These are phyloP conservation scores for Saccharomyces hybrid DNA, from an alignment of 1,139 yeast species.

Conservation along the genomic window DNA sequence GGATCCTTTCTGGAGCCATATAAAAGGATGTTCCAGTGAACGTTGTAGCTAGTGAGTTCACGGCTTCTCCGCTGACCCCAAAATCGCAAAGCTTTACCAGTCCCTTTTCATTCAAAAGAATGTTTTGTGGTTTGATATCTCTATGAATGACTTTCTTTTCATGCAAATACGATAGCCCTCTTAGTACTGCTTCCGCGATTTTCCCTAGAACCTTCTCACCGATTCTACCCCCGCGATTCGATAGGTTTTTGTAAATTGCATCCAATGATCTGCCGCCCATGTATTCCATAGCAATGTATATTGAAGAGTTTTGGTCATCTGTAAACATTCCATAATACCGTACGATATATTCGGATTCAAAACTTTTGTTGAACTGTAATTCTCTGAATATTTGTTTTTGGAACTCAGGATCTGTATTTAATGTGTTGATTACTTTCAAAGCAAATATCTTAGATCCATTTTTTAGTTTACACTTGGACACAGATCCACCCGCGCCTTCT, in stretches of 20 bases:
- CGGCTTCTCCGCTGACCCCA: conserved; percentile 98
- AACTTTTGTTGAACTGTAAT: conserved; percentile 74
- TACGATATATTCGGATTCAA: conserved; percentile 78
- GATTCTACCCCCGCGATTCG: conserved; percentile 66
- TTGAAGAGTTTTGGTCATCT: conserved; percentile 66
- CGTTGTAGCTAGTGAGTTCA: conserved; percentile 87
- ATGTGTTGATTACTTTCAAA: conserved; percentile 56
- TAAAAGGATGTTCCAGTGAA: conserved; percentile 95
- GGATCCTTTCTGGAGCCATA: conserved; percentile 97
- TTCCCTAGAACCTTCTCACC: conserved; percentile 90
- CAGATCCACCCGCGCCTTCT: conserved; percentile 93
- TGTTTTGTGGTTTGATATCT: conserved; percentile 90
- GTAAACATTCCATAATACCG: conserved; percentile 87
- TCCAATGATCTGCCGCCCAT: conserved; percentile 92
- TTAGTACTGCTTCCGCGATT: conserved; percentile 74
- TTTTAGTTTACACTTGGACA: conserved; percentile 60
- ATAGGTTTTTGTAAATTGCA: conserved; percentile 69
- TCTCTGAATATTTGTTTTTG: conserved; percentile 83
- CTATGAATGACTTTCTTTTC: conserved; percentile 84
- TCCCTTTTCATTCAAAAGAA: conserved; percentile 64
- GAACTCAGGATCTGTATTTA: conserved; percentile 75
- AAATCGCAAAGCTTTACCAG: conserved; percentile 90
- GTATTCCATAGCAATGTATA: conserved; percentile 89
- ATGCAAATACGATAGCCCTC: conserved; percentile 81
- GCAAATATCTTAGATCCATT: conserved; percentile 66